Evolutionary conservation across 768 basidiomycete genomes (phyloP).

Genomic region (Strobilomyces confusus): DNA sequence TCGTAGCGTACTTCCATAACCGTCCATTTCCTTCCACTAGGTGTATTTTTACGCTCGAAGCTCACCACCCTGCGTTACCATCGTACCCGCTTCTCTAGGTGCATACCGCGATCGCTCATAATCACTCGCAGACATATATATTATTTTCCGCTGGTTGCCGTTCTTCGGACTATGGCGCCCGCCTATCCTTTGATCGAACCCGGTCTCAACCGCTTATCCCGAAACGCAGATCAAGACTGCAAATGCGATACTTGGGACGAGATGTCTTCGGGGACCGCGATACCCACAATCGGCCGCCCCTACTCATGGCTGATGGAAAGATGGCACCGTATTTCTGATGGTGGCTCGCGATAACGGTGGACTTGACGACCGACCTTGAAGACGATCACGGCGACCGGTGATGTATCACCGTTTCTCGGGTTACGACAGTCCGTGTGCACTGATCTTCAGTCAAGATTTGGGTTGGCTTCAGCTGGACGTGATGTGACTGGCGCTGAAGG

Average conservation of each 20-base stretch:
- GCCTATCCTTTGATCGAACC: background rate
- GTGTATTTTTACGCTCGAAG: slow-evolving; percentile 24
- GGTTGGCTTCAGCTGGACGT: background rate
- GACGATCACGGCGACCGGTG: background rate
- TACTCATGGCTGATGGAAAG: no score
- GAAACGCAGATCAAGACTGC: background rate
- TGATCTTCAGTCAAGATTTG: background rate
- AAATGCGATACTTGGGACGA: no score
- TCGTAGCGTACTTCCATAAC: slow-evolving; percentile 10
- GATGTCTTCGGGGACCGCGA: background rate
- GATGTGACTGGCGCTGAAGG: background rate
- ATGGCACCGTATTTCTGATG: slow-evolving; percentile 1
- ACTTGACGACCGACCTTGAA: background rate
- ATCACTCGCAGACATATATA: slow-evolving; percentile 14
- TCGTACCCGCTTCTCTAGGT: slow-evolving; percentile 10
- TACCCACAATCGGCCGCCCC: background rate
- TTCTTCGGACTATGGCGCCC: background rate
- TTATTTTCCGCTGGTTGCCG: background rate
- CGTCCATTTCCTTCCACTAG: background rate
- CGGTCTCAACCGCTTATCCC: background rate
- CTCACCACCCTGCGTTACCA: slow-evolving; percentile 14
- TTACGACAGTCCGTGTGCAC: background rate
- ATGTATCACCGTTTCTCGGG: background rate
- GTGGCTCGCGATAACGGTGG: background rate
- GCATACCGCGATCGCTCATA: slow-evolving; percentile 11